phyloP scores from a whole-genome alignment of 441 rosid species.

The Euphorbia celastroides region DNA sequence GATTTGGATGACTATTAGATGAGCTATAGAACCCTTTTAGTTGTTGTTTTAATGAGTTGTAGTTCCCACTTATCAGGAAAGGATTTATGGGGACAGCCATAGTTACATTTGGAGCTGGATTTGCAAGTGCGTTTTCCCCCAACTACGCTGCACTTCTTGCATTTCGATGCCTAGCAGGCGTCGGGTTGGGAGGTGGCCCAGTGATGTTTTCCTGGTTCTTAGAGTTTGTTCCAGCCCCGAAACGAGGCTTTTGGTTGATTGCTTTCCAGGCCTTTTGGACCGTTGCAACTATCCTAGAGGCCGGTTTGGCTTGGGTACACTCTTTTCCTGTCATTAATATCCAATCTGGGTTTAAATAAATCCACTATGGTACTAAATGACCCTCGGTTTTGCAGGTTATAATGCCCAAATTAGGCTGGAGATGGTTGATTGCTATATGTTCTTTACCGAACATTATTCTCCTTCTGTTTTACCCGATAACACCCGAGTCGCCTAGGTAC shows the following conservation, averaged over 20 bases:
- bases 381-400: slow-evolving; percentile 34
- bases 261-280: slow-evolving; percentile 83
- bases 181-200: slow-evolving; percentile 95
- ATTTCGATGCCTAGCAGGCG: slow-evolving; percentile 76
- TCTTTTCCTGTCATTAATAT: no score
- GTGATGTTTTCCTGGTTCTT: slow-evolving; percentile 91
- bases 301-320: slow-evolving; percentile 94
- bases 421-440: slow-evolving; percentile 54
- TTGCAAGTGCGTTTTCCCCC: slow-evolving; percentile 71
- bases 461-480: slow-evolving; percentile 40
- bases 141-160: slow-evolving; percentile 50
- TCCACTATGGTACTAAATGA: no score
- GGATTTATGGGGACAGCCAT: slow-evolving; percentile 82
- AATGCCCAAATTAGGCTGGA: slow-evolving; percentile 59
- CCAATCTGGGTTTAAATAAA: no score
- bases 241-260: slow-evolving; percentile 91
- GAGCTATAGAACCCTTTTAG: no score
- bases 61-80: slow-evolving; percentile 72
- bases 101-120: slow-evolving; percentile 71
- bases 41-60: no score
- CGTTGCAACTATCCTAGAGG: slow-evolving; percentile 73
- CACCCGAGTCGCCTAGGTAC: slow-evolving; percentile 63
- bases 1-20: no score
- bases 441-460: slow-evolving; percentile 49
- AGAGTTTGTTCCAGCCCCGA: slow-evolving; percentile 93